Evolutionary conservation across 2,329 filamentous ascomycete genomes (phyloP), one percentile per base, ranked within the genome.

Genomic region (Fusarium metavorans): DNA sequence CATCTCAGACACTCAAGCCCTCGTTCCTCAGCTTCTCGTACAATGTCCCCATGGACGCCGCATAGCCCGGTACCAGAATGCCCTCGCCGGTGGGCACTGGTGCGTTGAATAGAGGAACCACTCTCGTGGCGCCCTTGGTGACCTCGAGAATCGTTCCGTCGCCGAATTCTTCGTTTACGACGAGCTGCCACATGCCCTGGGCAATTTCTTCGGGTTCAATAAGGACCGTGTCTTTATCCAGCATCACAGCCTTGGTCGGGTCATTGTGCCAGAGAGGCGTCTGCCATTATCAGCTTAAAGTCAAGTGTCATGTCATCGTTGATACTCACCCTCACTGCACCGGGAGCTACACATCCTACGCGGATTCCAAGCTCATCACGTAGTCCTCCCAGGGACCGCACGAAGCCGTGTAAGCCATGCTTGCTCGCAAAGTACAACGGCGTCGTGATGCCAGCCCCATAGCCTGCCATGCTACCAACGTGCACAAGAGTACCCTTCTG

Each of bases 341-440:
- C 82, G 0, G 82, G 83, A 5, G 82, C 83, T 13, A 82, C 77
- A 43, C 77, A 80, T 37, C 78, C 73, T 23, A 80, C 77, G 5
- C 82, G 71, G 27, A 84, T 82, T 4, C 83, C 82, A 67, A 84
- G 52, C 41, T 72, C 64, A 54, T 81, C 78, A 25, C 79, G 79
- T 35, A 85, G 66, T 2, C 62, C 73, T 1, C 74, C 79, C 4
- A 85, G 68, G 5, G 75, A 77, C 27, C 76, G 70, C 41, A 83
- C 82, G 58, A 85, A 84, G 3, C 80, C 82, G 13, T 82, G 78
- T 8, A 85, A 70, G 0, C 81, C 83, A 57, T 81, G 78, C 77
- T 85, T 85, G 65, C 79, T 82, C 8, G 83, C 79, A 52, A 79
- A 77, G 68, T 85, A 85, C 23, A 84, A 69, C 10, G 83, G 83